Percentiles rank a stretch among this genome's conserved stretches.
Evolutionary conservation across 768 basidiomycete genomes (phyloP).

Genomic region (Neoboletus brunneissimus): DNA sequence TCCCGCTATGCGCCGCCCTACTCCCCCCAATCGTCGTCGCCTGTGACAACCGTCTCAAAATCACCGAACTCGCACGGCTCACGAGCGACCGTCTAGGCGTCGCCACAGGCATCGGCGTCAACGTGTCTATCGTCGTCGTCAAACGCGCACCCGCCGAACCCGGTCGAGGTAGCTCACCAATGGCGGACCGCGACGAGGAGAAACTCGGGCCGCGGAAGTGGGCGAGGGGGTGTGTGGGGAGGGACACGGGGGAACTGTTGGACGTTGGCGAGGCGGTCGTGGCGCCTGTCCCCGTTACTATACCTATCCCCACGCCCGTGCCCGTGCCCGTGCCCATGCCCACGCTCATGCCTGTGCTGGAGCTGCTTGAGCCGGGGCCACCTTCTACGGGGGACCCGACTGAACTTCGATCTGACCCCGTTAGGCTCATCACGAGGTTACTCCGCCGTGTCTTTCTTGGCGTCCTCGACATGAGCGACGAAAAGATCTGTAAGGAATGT

Average conservation of each 20-base stretch:
- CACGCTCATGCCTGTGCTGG: not conserved
- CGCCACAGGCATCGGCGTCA: not conserved
- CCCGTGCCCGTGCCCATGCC: no score
- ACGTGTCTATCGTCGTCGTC: slow-evolving; percentile 7
- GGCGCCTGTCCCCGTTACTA: not conserved
- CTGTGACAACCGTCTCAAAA: slow-evolving; percentile 24
- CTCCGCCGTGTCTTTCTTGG: slow-evolving; percentile 15
- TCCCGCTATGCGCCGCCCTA: not conserved
- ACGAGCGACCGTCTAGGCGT: slow-evolving; percentile 18
- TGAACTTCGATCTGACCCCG: slow-evolving; percentile 6
- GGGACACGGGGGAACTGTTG: slow-evolving; percentile 13
- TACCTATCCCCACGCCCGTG: no score
- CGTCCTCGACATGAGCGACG: slow-evolving; percentile 7
- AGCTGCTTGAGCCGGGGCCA: not conserved
- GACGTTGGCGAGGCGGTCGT: slow-evolving; percentile 9
- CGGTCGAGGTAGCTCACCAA: slow-evolving; percentile 4
- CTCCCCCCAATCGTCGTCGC: slow-evolving; percentile 14
- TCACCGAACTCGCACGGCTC: slow-evolving; percentile 28
- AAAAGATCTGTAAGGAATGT: slow-evolving; percentile 22
- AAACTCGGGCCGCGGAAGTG: slow-evolving; percentile 4
- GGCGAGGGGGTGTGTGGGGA: slow-evolving; percentile 6
- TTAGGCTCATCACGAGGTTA: slow-evolving; percentile 29
- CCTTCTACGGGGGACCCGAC: not conserved
- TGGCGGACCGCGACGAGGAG: not conserved
- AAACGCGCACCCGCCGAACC: slow-evolving; percentile 26